Percentiles rank a stretch among this genome's conserved stretches.
Conservation (phyloP, 495 filamentous ascomycete species). For the Physcia stellaris region DNA sequence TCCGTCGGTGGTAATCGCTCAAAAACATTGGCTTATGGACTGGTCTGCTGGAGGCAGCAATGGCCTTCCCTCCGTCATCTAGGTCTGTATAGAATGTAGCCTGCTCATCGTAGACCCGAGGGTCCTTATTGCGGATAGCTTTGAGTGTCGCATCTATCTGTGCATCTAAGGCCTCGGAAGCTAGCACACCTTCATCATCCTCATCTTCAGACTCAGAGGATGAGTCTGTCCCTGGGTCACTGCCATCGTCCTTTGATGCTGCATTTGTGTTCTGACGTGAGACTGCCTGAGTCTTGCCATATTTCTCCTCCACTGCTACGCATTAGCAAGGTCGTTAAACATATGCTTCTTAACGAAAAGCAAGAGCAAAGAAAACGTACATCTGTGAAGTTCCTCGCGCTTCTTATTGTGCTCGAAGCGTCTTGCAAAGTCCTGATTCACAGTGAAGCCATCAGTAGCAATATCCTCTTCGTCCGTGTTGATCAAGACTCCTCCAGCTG, state of each 20-base stretch:
- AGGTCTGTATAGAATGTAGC: slow-evolving; percentile 60
- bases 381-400: slow-evolving; percentile 69
- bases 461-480: slow-evolving; percentile 13
- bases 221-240: slow-evolving; percentile 33
- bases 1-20: slow-evolving; percentile 79
- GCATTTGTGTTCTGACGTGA: slow-evolving; percentile 21
- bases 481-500: slow-evolving; percentile 30
- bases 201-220: slow-evolving; percentile 63
- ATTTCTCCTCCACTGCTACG: slow-evolving; percentile 75
- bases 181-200: slow-evolving; percentile 78
- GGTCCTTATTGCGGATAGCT: slow-evolving; percentile 81
- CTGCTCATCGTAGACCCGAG: slow-evolving; percentile 70
- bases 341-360: too few species aligned
- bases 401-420: slow-evolving; percentile 95
- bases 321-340: slow-evolving; percentile 5
- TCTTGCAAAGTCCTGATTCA: slow-evolving; percentile 83
- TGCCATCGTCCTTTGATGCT: slow-evolving; percentile 21
- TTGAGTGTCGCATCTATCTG: slow-evolving; percentile 73
- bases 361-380: too few species aligned
- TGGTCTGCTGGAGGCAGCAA: slow-evolving; percentile 23
- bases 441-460: slow-evolving; percentile 40
- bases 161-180: slow-evolving; percentile 67
- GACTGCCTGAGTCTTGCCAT: slow-evolving; percentile 37
- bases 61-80: slow-evolving; percentile 33
- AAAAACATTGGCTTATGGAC: slow-evolving; percentile 77